These are phyloP conservation scores for Euphrasia confusa DNA, from an alignment of 257 asterid genomes.

Conservation along the genomic window DNA sequence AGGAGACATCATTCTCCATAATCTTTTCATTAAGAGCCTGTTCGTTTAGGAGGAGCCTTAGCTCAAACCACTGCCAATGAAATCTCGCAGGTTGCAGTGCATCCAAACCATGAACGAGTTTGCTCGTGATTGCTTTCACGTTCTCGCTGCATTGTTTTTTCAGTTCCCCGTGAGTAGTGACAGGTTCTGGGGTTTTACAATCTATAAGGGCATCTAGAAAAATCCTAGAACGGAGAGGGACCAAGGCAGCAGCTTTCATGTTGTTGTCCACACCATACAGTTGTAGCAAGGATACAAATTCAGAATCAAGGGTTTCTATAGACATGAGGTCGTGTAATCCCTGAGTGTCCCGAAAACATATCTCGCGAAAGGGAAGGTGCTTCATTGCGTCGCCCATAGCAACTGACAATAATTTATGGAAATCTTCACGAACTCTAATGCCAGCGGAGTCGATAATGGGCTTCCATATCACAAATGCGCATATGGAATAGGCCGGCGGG, in stretches of 20 bases:
- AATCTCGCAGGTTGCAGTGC: constrained; percentile 94
- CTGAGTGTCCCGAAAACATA: constrained; percentile 79
- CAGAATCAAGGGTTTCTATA: constrained; percentile 70
- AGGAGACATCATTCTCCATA: constrained; percentile 54
- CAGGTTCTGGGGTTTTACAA: constrained; percentile 64
- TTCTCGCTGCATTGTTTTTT: constrained; percentile 61
- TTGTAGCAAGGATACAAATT: constrained; percentile 74
- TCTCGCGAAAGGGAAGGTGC: constrained; percentile 91
- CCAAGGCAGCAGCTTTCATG: constrained; percentile 68
- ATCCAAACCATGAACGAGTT: constrained; percentile 76
- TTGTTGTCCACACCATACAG: constrained; percentile 54
- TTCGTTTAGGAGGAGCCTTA: constrained; percentile 86
- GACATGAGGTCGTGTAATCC: constrained; percentile 69
- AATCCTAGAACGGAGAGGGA: constrained; percentile 93
- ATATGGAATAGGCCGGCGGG: constrained; percentile 86
- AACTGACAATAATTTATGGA: constrained; percentile 48
- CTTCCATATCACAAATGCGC: constrained; percentile 80
- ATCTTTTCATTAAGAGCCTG: constrained; percentile 81
- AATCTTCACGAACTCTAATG: constrained; percentile 71
- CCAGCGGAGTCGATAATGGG: constrained; percentile 48
- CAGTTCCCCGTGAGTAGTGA: constrained; percentile 47
- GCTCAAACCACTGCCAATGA: constrained; percentile 99
- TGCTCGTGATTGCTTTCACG: constrained; percentile 58
- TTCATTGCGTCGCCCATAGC: constrained; percentile 70
- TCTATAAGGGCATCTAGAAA: constrained; percentile 81